Conservation (phyloP, 1,139 yeast genomes). For the Yamadazyma epiphylla region DNA sequence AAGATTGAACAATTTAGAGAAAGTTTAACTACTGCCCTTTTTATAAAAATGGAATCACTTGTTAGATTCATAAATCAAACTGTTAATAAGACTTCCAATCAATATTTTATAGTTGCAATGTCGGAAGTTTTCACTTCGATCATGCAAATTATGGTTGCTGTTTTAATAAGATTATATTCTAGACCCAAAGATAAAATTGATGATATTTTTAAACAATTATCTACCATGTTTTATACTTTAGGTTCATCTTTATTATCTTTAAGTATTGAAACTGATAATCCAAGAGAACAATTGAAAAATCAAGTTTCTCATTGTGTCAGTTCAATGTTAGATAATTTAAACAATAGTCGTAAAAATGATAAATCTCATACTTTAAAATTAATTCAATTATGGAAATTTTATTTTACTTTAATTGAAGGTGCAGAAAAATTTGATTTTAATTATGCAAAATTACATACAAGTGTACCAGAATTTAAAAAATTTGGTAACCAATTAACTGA, state of each 20-base stretch:
- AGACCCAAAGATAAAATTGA: constrained; percentile 10
- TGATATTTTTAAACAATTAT: constrained; percentile 10
- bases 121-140: constrained; percentile 30
- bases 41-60: constrained; percentile 9
- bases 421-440: constrained; percentile 26
- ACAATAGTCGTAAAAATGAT: constrained; percentile 10
- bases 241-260: constrained; percentile 6
- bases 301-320: constrained; percentile 17
- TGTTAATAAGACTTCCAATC: constrained; percentile 9
- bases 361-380: constrained; percentile 23
- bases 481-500: not conserved
- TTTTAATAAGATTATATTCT: constrained; percentile 24
- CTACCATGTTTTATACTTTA: constrained; percentile 9
- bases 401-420: constrained; percentile 32
- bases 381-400: constrained; percentile 40
- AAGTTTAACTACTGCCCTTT: constrained; percentile 18
- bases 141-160: constrained; percentile 35
- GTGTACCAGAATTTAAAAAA: constrained; percentile 26
- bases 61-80: constrained; percentile 10
- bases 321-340: constrained; percentile 16
- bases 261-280: constrained; percentile 5
- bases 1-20: constrained; percentile 18
- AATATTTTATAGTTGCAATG: constrained; percentile 24
- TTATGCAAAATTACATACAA: constrained; percentile 34
- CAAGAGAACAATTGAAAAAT: constrained; percentile 13